Evolutionary conservation across 176 grass and related monocot genomes (phyloP).

Genomic region (Oryza meyeriana): DNA sequence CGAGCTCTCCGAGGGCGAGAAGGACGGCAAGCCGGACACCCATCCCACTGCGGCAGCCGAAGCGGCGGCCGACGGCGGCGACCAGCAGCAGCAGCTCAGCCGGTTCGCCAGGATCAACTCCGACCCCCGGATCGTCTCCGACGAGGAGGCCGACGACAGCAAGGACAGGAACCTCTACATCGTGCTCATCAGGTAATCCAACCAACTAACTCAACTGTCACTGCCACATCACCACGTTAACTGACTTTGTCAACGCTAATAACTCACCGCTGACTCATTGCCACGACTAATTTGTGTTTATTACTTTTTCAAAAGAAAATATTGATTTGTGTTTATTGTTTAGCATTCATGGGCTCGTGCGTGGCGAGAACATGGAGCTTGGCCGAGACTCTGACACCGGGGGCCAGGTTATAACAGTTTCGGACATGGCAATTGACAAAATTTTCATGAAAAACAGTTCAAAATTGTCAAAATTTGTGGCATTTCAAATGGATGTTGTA

Average conservation of each 20-base stretch:
- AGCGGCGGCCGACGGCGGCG: background rate
- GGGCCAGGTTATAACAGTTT: conserved; percentile 51
- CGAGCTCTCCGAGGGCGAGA: conserved; percentile 68
- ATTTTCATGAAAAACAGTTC: background rate
- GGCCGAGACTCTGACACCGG: conserved; percentile 88
- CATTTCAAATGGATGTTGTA: too few species aligned
- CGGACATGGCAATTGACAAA: background rate
- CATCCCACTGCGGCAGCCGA: background rate
- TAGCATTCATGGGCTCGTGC: conserved; percentile 83
- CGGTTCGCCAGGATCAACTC: conserved; percentile 44
- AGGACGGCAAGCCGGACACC: background rate
- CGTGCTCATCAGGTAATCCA: conserved; percentile 70
- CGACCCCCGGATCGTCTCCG: conserved; percentile 47
- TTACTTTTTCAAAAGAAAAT: too few species aligned
- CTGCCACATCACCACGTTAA: background rate
- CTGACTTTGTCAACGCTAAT: background rate
- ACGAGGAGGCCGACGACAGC: conserved; percentile 42
- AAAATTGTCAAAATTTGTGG: background rate
- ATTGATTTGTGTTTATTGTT: background rate
- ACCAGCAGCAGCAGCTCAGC: background rate
- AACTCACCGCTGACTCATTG: background rate
- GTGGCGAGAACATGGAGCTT: conserved; percentile 96
- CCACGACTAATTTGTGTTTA: background rate
- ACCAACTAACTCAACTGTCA: background rate
- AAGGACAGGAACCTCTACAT: conserved; percentile 66